These are phyloP conservation scores for Saccharomyces hybrid DNA, from an alignment of 1,139 yeast genomes.

Conservation along the genomic window DNA sequence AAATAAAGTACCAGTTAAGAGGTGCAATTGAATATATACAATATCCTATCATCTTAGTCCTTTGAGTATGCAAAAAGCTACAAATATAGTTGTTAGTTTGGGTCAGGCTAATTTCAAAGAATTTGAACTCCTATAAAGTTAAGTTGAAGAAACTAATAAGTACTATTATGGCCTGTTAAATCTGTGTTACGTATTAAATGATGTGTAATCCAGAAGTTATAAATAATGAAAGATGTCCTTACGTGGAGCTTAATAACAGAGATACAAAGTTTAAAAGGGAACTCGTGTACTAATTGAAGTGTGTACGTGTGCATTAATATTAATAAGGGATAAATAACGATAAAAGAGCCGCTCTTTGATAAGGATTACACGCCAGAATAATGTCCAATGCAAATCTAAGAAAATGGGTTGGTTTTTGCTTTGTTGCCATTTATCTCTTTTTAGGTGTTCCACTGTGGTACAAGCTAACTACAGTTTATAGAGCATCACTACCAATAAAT, in stretches of 20 bases:
- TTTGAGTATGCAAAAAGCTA: not conserved
- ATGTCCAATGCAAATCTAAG: conserved; percentile 12
- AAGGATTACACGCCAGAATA: not conserved
- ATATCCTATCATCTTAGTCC: not conserved
- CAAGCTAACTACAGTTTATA: conserved; percentile 59
- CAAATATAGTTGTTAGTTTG: not conserved
- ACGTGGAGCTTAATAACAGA: not conserved
- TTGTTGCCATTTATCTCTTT: conserved; percentile 36
- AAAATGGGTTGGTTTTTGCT: conserved; percentile 20
- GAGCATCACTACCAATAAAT: conserved; percentile 63
- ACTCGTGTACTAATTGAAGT: not conserved
- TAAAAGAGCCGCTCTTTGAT: not conserved
- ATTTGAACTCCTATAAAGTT: not conserved
- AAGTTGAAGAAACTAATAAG: not conserved
- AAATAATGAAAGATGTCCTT: not conserved
- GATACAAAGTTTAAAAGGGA: not conserved
- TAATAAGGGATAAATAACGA: not conserved
- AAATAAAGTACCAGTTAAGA: not conserved
- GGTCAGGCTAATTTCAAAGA: not conserved
- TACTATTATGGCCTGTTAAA: not conserved
- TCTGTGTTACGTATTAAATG: not conserved
- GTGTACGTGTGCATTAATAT: not conserved
- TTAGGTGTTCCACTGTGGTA: conserved; percentile 76
- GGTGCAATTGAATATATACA: not conserved
- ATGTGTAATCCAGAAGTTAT: not conserved